These are phyloP conservation scores for Sporothrix sp. DNA, from an alignment of 2,329 filamentous ascomycete genomes.

Conservation along the genomic window DNA sequence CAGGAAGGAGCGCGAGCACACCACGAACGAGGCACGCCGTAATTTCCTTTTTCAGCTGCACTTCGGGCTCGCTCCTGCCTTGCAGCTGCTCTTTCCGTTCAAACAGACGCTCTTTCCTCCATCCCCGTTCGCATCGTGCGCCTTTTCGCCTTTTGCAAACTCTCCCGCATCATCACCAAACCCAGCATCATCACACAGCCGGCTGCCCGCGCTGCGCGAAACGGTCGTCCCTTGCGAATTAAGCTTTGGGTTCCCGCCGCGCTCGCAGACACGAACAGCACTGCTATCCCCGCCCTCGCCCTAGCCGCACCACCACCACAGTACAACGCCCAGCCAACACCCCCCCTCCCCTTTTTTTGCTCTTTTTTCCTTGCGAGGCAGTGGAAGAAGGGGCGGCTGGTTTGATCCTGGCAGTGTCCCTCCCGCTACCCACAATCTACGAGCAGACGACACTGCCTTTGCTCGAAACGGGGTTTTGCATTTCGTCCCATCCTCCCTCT, in stretches of 20 bases:
- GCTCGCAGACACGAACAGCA: background rate
- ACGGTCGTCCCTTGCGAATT: constrained; percentile 5
- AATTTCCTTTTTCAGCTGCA: constrained; percentile 8
- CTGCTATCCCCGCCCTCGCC: constrained; percentile 14
- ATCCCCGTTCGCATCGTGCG: background rate
- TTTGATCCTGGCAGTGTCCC: constrained; percentile 7
- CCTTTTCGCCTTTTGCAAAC: background rate
- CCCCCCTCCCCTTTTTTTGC: background rate
- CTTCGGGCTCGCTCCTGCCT: background rate
- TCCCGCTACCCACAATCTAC: no score
- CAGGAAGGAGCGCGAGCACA: background rate
- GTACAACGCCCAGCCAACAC: constrained; percentile 1
- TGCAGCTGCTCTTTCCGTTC: background rate
- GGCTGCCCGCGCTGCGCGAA: background rate
- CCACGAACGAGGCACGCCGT: background rate
- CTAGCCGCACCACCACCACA: constrained; percentile 14
- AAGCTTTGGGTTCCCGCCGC: constrained; percentile 15
- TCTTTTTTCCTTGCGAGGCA: constrained; percentile 2
- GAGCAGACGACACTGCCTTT: constrained; percentile 1
- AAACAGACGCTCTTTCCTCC: background rate
- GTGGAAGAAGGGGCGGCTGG: background rate
- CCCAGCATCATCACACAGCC: background rate
- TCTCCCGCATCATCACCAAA: background rate
- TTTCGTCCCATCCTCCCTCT: constrained; percentile 6
- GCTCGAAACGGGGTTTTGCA: constrained; percentile 13